Evolutionary conservation across 2,329 filamentous ascomycete genomes (phyloP).

Genomic region (Tolypocladium capitatum): DNA sequence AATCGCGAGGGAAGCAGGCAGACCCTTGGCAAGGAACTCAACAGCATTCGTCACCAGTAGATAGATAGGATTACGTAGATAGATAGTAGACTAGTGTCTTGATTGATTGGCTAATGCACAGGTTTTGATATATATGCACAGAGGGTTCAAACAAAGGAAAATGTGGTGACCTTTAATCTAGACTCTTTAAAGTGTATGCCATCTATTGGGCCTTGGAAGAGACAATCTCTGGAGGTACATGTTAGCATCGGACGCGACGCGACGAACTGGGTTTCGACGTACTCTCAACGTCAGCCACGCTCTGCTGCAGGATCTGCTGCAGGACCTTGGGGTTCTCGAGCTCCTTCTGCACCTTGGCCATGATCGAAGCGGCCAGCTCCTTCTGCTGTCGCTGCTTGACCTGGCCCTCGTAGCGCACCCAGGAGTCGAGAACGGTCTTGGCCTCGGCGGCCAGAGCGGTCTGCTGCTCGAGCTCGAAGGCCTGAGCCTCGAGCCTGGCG

Average conservation of each 20-base stretch:
- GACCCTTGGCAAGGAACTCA: background rate
- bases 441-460: constrained; percentile 86
- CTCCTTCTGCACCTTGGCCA: constrained; percentile 97
- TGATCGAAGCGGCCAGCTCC: constrained; percentile 85
- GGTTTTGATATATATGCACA: constrained; percentile 42
- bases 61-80: background rate
- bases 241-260: constrained; percentile 18
- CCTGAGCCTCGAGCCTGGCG: constrained; percentile 86
- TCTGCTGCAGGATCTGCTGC: constrained; percentile 97
- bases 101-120: constrained; percentile 48
- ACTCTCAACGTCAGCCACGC: constrained; percentile 93
- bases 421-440: constrained; percentile 91
- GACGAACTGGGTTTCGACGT: constrained; percentile 13
- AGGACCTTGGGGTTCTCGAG: constrained; percentile 94
- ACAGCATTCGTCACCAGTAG: background rate
- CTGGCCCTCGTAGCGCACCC: constrained; percentile 97
- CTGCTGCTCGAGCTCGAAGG: constrained; percentile 93
- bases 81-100: constrained; percentile 13
- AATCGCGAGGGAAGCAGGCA: background rate
- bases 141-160: constrained; percentile 40
- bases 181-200: constrained; percentile 19
- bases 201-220: constrained; percentile 51
- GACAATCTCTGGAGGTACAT: constrained; percentile 38
- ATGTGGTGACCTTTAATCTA: constrained; percentile 21
- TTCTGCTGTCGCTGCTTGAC: constrained; percentile 98